Conservation (phyloP, 2,329 filamentous ascomycete species). For the Trichoderma lentiforme region DNA sequence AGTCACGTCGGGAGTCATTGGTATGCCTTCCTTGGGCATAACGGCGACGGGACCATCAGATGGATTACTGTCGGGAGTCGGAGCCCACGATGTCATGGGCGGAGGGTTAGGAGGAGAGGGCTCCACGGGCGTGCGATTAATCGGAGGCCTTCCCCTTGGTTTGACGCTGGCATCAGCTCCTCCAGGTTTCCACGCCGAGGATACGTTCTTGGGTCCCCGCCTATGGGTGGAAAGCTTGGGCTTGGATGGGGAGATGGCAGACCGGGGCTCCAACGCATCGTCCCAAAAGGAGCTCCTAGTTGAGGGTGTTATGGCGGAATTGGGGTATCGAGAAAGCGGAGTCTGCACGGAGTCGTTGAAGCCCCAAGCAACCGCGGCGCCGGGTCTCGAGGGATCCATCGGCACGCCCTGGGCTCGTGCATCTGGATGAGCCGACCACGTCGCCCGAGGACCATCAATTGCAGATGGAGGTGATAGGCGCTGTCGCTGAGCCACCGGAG, state of each 20-base stretch:
- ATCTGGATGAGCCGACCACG: conserved; percentile 47
- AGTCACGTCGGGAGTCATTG: background rate
- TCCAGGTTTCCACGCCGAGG: conserved; percentile 79
- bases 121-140: conserved; percentile 57
- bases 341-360: conserved; percentile 56
- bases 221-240: conserved; percentile 46
- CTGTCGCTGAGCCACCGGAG: conserved; percentile 55
- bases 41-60: conserved; percentile 34
- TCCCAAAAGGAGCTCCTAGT: conserved; percentile 53
- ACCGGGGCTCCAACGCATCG: conserved; percentile 62
- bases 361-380: conserved; percentile 24
- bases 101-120: conserved; percentile 55
- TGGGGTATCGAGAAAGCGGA: conserved; percentile 67
- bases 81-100: conserved; percentile 57
- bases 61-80: conserved; percentile 43
- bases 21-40: background rate
- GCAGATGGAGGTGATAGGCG: conserved; percentile 54
- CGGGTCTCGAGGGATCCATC: conserved; percentile 35
- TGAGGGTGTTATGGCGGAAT: conserved; percentile 71
- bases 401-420: conserved; percentile 32
- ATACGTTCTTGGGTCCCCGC: conserved; percentile 80
- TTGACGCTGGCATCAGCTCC: conserved; percentile 62
- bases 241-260: conserved; percentile 68
- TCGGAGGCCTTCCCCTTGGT: conserved; percentile 74
- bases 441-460: conserved; percentile 36